Percentiles rank a stretch among this genome's conserved stretches.
Evolutionary conservation across 2,329 filamentous ascomycete genomes (phyloP).

Genomic region (Fusarium sp.): DNA sequence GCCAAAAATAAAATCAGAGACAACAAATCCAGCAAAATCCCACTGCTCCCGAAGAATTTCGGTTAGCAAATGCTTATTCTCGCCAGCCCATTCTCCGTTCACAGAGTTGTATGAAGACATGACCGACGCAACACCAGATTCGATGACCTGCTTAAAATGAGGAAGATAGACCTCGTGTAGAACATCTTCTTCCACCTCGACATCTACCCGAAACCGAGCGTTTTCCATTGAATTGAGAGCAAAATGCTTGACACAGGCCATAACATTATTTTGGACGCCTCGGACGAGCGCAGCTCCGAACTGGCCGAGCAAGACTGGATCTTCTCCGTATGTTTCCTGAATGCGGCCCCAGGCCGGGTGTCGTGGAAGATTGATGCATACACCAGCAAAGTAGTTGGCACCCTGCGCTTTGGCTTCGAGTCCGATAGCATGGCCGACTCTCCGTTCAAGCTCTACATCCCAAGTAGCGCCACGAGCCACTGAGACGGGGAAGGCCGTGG

Average conservation of each 20-base stretch:
- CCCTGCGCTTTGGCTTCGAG: slow-evolving; percentile 36
- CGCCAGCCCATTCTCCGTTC: slow-evolving; percentile 36
- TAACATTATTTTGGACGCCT: slow-evolving; percentile 41
- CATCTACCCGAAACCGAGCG: slow-evolving; percentile 42
- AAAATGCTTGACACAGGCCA: slow-evolving; percentile 46
- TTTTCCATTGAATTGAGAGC: slow-evolving; percentile 48
- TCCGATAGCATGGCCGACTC: slow-evolving; percentile 41
- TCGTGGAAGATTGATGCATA: slow-evolving; percentile 44
- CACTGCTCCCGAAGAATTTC: slow-evolving; percentile 39
- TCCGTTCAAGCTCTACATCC: slow-evolving; percentile 37
- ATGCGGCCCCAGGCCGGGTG: slow-evolving; percentile 47
- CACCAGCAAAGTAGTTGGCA: slow-evolving; percentile 42
- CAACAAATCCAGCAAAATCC: slow-evolving; percentile 37
- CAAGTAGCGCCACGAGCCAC: slow-evolving; percentile 46
- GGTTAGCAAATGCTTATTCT: slow-evolving; percentile 33
- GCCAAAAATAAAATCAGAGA: slow-evolving; percentile 43
- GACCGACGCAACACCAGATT: slow-evolving; percentile 31
- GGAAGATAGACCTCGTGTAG: slow-evolving; percentile 43
- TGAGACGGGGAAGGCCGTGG: slow-evolving; percentile 39
- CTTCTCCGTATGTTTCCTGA: slow-evolving; percentile 45
- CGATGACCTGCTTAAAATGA: slow-evolving; percentile 38
- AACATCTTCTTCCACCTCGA: slow-evolving; percentile 31
- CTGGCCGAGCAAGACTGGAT: slow-evolving; percentile 41
- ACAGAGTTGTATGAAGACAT: slow-evolving; percentile 46
- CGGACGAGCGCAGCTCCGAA: slow-evolving; percentile 34